A percentile compares a stretch with the other conserved stretches of the same genome.
phyloP scores from a whole-genome alignment of 208 protist genomes.

The Leptomonas pyrrhocoris region DNA sequence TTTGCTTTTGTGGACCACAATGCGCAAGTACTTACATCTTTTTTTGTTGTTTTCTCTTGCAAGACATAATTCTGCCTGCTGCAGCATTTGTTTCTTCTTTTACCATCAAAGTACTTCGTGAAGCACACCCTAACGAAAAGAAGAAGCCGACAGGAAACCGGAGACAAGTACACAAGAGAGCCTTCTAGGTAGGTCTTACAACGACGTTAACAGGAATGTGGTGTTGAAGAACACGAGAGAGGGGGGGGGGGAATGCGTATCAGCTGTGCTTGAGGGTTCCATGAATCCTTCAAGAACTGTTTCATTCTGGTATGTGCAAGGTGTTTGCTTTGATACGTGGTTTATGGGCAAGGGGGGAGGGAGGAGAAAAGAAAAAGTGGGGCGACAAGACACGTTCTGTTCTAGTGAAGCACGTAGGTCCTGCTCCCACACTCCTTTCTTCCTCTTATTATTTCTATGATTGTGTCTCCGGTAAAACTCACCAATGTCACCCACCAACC shows the following conservation, averaged over 20 bases:
- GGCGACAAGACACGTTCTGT: too few species aligned
- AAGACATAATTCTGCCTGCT: background rate
- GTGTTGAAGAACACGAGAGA: background rate
- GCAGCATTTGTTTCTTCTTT: slow-evolving; percentile 9
- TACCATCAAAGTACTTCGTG: slow-evolving; percentile 9
- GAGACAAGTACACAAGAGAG: background rate
- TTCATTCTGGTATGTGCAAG: too few species aligned
- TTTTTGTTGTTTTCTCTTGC: background rate
- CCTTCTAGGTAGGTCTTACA: background rate
- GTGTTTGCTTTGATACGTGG: too few species aligned
- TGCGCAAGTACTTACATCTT: too few species aligned
- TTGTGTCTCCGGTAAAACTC: slow-evolving; percentile 27
- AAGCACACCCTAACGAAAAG: background rate
- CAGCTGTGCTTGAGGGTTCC: too few species aligned
- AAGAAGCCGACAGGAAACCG: background rate
- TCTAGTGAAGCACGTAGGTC: background rate
- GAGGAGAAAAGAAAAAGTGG: too few species aligned
- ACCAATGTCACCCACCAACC: background rate
- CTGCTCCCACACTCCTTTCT: slow-evolving; percentile 5
- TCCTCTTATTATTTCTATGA: slow-evolving; percentile 29
- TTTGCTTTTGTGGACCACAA: background rate
- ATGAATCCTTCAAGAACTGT: too few species aligned
- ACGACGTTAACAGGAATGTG: background rate
- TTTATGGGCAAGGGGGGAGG: too few species aligned
- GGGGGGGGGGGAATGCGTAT: background rate